Evolutionary conservation across 345 rosid genomes (phyloP).

Genomic region (Brassica incana): DNA sequence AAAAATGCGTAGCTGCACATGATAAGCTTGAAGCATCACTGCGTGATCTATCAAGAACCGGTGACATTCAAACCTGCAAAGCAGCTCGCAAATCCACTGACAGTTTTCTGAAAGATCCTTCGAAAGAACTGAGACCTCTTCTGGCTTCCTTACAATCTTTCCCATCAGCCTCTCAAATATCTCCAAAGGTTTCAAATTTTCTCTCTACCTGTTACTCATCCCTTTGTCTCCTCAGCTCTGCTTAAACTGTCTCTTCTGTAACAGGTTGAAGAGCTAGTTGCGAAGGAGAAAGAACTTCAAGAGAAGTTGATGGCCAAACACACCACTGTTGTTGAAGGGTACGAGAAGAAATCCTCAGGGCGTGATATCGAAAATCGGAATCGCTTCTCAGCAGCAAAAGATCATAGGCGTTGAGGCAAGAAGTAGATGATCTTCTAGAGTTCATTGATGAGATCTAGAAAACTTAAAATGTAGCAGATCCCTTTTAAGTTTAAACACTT

Average conservation of each 20-base stretch:
- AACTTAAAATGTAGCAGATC: constrained; percentile 11
- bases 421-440: constrained; percentile 81
- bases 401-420: constrained; percentile 69
- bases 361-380: constrained; percentile 78
- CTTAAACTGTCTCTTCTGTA: neutral
- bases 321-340: constrained; percentile 60
- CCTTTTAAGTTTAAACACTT: neutral
- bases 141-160: constrained; percentile 68
- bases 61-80: constrained; percentile 92
- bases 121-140: constrained; percentile 70
- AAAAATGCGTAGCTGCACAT: constrained; percentile 63
- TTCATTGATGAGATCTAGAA: constrained; percentile 68
- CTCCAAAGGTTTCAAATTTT: constrained; percentile 60
- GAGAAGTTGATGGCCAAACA: constrained; percentile 55
- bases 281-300: constrained; percentile 83
- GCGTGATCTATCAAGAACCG: constrained; percentile 86
- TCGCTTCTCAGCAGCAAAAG: constrained; percentile 68
- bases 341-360: constrained; percentile 48
- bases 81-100: constrained; percentile 80
- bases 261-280: constrained; percentile 85
- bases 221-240: constrained; percentile 9
- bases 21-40: constrained; percentile 87
- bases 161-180: constrained; percentile 63
- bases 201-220: neutral
- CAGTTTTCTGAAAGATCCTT: constrained; percentile 67